Base-by-base conservation (phyloP, 441 rosid species). In the Flueggea neowawraea region DNA sequence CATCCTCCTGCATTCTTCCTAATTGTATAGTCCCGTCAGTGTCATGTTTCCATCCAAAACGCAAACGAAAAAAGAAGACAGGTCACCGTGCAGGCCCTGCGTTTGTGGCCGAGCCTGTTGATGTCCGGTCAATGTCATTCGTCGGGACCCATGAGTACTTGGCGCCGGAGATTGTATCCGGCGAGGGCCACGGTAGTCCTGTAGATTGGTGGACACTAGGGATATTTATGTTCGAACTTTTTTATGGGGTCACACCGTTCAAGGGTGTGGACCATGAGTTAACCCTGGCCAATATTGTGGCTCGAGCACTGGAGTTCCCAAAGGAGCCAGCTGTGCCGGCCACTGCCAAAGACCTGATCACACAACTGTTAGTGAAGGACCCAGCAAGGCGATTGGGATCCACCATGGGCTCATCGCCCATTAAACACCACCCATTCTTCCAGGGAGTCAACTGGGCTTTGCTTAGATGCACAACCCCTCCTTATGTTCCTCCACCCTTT, bases 161-260 rank as follows among this genome's bases (percentile, higher is more conserved):
- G 52, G 90, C 98, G 6, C 96, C 95, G 1, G 96, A 93, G 67
- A 90, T 93, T 10, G 87, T 90, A 39, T 90, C 96, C 52, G 92
- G 91, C 0, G 92, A 93, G 75, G 98, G 97, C 1, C 97, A 93
- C 5, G 97, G 96, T 10, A 88, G 90, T 31, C 84, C 91, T 0
- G 97, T 93, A 16, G 97, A 86, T 68, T 90, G 98, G 97, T 88
- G 98, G 98, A 93, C 97, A 0, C 60, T 88, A 1, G 97, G 96
- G 62, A 85, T 93, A 70, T 90, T 93, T 64, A 85, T 85, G 76
- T 90, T 73, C 52, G 92, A 93, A 69, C 75, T 93, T 7, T 86
- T 88, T 65, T 85, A 80, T 45, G 98, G 95, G 53, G 74, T 77
- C 17, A 90, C 98, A 4, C 95, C 96, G 10, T 93, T 90, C 45